Evolutionary conservation across 164 flowering plant species (phyloP), one percentile per base, ranked within the genome.

Genomic region (Litsea cubeba): DNA sequence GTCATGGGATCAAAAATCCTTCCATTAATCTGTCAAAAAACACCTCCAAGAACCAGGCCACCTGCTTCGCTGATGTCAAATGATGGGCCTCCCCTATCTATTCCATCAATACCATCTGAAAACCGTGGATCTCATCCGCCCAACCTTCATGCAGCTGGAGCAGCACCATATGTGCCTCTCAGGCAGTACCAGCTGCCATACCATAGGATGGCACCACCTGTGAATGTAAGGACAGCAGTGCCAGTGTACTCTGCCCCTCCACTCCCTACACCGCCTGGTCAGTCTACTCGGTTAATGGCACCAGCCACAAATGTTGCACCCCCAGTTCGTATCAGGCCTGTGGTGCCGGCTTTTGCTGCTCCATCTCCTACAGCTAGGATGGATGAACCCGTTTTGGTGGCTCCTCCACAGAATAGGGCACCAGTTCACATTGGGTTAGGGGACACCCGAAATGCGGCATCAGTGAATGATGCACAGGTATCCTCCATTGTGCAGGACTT

Each of bases 171-270:
- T 75, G 82, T 90, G 18, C 97, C 97, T 12, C 74, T 90, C 24
- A 78, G 86, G 49, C 91, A 89, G 32, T 83, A 77, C 60, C 82
- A 86, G 75, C 8, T 85, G 46, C 73, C 92, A 35, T 90, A 86
- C 76, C 86, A 81, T 69, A 82, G 92, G 12, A 74, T 89, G 69
- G 98, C 99, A 58, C 98, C 88, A 1, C 91, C 99, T 70, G 98
- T 95, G 74, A 89, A 95, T 3, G 83, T 91, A 66, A 88, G 99
- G 80, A 92, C 84, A 20, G 85, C 90, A 28, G 83, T 90, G 30
- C 99, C 99, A 50, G 91, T 87, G 63, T 92, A 83, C 82, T 87
- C 98, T 28, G 90, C 99, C 35, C 95, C 94, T 6, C 93, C 87
- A 12, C 78, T 74, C 23, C 89, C 86, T 12, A 83, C 82, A 57